Base-by-base conservation (phyloP, 768 basidiomycete species). In the Trametes punicea region DNA sequence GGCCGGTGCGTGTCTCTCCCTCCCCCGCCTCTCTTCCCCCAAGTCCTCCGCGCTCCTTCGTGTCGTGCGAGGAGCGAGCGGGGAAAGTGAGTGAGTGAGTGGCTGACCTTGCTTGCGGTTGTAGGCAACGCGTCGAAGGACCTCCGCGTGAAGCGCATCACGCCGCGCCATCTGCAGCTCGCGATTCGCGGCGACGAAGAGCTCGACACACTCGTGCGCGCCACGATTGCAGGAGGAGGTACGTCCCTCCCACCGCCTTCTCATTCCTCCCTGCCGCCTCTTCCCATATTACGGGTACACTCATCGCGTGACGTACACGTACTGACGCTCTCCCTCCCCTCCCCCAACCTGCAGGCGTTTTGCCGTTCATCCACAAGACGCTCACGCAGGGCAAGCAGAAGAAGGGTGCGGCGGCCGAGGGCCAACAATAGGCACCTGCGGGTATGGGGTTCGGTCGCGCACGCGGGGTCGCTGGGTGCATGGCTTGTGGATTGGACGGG, bases 141-240 rank as follows among this genome's bases (percentile, higher is more conserved):
- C 75, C 81, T 97, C n/a, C 84, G 89, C 46, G 93, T 96, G 44
- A 98, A 97, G 72, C 92, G 95, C 71, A 95, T 98, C 69, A 96
- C 93, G 0, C 95, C 95, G 16, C 87, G 95, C 64, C 95, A 98
- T 74, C 72, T 98, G 61, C 95, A 97, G 71, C 83, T 97, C 26
- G 95, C 95, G 25, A 98, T 98, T 62, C 88, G 94, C 58, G 95
- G 95, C 30, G 95, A 98, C 71, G 94, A 97, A 71, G 95, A 98
- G 68, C 85, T 98, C n/a, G 95, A 98, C 69, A 88, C 84, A 16
- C 84, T 98, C 56, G 93, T 98, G 26, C 84, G 87, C 51, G 95
- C 94, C 3, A 97, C 95, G 3, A 96, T 97, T 65, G 92, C 94
- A 11, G 90, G 90, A 38, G 90, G 90, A 68, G 67, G 66, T 63